Base-by-base conservation (phyloP, 1,284 basidiomycete species). In the Tilletia caries region DNA sequence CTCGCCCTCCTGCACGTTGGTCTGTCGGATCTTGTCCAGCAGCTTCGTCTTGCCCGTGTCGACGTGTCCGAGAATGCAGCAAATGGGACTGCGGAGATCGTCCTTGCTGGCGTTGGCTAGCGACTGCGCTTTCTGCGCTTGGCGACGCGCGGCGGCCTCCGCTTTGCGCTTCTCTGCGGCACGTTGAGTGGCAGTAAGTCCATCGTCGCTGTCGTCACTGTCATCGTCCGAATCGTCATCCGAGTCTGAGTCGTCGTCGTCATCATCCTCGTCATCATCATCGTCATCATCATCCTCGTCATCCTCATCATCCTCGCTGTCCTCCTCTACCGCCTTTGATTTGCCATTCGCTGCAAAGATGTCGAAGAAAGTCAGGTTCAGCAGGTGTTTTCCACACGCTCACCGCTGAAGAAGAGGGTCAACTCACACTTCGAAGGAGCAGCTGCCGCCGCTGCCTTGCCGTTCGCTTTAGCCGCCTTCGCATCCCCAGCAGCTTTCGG, bases 11-110 rank as follows among this genome's bases (percentile, higher is more conserved):
- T 98, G 95, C 23, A 99, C 96, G 79, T 98, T 98, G 8, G 95
- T 98, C 90, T 98, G 95, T 79, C 96, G 94, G 83, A 99, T 98
- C 93, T 98, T 98, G 85, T 99, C 96, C 75, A 99, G 86, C 65
- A 99, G 86, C 85, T 98, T 98, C 52, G 96, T 99, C 86, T 99
- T 99, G 76, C 96, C 96, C 3, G 95, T 98, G 87, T 99, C 96
- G 88, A 99, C 96, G 84, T 99, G 96, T 71, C 96, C 96, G 71
- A 99, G 86, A 83, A 99, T 98, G 89, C 95, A 98, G 84, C 96
- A 99, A 82, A 98, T 99, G 33, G 96, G 96, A 83, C 91, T 93
- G 64, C 96, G 91, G 68, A 99, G 86, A 83, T 98, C 86, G 79
- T 98, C 93, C 83, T 92, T 94, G 84, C 86, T 92, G 69, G 93